Conservation (phyloP, 805 yeast genomes). For the Myxozyma geophila region DNA sequence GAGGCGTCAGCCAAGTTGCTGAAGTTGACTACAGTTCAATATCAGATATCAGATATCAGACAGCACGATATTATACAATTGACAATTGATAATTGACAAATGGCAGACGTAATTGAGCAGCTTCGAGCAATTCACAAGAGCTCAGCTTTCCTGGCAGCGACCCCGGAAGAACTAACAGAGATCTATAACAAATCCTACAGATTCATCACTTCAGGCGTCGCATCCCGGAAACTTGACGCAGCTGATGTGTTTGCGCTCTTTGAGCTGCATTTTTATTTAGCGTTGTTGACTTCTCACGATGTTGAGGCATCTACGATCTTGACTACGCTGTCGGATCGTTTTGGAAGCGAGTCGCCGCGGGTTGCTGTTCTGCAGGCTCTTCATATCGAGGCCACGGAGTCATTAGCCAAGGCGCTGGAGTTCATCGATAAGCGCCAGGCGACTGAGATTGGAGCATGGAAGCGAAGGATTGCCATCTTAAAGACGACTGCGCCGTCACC, state of each 20-base stretch:
- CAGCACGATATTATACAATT: background rate
- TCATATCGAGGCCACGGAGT: slow-evolving; percentile 61
- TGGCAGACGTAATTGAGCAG: slow-evolving; percentile 20
- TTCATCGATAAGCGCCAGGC: slow-evolving; percentile 47
- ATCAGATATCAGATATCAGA: background rate
- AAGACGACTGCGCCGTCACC: slow-evolving; percentile 42
- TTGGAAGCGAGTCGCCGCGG: slow-evolving; percentile 62
- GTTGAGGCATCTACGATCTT: slow-evolving; percentile 69
- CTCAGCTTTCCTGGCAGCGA: slow-evolving; percentile 22
- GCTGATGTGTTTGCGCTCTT: slow-evolving; percentile 59
- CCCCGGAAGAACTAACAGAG: slow-evolving; percentile 11
- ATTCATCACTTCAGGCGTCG: slow-evolving; percentile 41
- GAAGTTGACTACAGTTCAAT: background rate
- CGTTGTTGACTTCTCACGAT: slow-evolving; percentile 66
- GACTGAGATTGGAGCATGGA: slow-evolving; percentile 39
- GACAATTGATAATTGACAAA: background rate
- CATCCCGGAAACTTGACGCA: slow-evolving; percentile 42
- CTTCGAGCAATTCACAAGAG: slow-evolving; percentile 24
- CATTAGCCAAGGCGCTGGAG: slow-evolving; percentile 46
- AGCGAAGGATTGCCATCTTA: slow-evolving; percentile 44
- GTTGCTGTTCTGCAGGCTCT: slow-evolving; percentile 59
- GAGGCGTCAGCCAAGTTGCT: too few species aligned
- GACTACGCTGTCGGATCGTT: slow-evolving; percentile 68
- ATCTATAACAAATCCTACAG: slow-evolving; percentile 19
- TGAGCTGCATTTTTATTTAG: slow-evolving; percentile 73